These are phyloP conservation scores for Malus orientalis DNA, from an alignment of 306 rosid species.

Conservation along the genomic window DNA sequence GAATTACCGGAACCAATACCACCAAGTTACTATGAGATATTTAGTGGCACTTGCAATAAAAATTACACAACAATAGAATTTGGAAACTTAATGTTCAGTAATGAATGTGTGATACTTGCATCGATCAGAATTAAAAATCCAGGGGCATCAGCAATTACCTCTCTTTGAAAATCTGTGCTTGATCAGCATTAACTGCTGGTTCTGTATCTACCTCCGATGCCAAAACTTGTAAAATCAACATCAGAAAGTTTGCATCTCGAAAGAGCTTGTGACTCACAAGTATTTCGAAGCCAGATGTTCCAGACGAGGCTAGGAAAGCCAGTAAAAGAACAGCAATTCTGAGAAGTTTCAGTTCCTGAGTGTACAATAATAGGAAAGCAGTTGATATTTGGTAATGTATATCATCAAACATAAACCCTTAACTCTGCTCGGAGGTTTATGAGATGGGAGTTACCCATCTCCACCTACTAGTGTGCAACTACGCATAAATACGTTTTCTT, in stretches of 20 bases:
- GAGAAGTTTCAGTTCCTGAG: constrained; percentile 64
- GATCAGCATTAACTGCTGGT: constrained; percentile 24
- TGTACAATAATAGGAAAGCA: constrained; percentile 14
- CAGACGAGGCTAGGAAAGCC: constrained; percentile 85
- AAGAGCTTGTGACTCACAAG: constrained; percentile 40
- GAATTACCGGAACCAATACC: neutral
- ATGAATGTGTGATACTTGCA: neutral
- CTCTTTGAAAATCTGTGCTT: constrained; percentile 46
- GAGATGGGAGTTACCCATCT: neutral
- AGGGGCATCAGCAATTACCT: constrained; percentile 40
- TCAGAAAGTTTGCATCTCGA: constrained; percentile 47
- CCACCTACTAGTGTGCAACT: neutral
- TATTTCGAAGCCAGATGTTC: constrained; percentile 73
- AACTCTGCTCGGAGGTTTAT: neutral
- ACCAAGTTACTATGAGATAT: neutral
- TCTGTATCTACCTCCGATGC: constrained; percentile 51
- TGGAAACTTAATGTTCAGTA: neutral
- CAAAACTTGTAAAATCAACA: constrained; percentile 62
- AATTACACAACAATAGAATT: neutral
- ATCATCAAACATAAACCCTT: neutral
- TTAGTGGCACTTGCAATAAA: neutral
- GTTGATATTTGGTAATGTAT: neutral
- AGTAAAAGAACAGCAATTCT: constrained; percentile 60
- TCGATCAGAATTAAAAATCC: neutral
- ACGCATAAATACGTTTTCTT: neutral